phyloP scores from a whole-genome alignment of 345 rosid genomes.

The Hirschfeldia incana region DNA sequence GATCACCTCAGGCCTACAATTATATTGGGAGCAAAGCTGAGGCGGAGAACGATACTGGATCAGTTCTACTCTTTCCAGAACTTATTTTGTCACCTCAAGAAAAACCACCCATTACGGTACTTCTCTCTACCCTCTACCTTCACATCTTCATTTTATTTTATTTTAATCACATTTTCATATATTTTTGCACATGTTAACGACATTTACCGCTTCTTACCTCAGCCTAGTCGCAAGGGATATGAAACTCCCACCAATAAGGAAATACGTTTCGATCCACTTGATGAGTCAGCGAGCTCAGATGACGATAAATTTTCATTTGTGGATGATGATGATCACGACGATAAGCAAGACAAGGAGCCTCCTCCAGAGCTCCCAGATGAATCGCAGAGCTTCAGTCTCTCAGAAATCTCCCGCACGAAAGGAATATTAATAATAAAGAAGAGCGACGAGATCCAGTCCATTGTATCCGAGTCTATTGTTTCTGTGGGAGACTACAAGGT shows the following conservation, averaged over 20 bases:
- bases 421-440: neutral
- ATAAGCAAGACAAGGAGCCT: conserved; percentile 24
- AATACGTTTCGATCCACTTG: conserved; percentile 19
- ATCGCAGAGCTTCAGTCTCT: conserved; percentile 31
- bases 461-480: conserved; percentile 37
- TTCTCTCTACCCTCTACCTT: conserved; percentile 2
- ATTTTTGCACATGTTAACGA: too few species aligned
- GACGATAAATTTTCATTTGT: conserved; percentile 38
- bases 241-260: conserved; percentile 26
- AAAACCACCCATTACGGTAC: conserved; percentile 30
- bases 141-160: conserved; percentile 4
- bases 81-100: conserved; percentile 38
- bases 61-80: conserved; percentile 36
- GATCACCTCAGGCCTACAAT: conserved; percentile 19
- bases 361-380: conserved; percentile 39
- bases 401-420: conserved; percentile 30
- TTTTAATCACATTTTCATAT: too few species aligned
- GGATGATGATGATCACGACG: conserved; percentile 29
- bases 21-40: conserved; percentile 29
- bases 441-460: conserved; percentile 11
- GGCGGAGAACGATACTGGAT: conserved; percentile 25
- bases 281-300: conserved; percentile 28
- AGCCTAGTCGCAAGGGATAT: conserved; percentile 23
- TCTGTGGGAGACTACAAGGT: conserved; percentile 39
- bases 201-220: conserved; percentile 29